These are phyloP conservation scores for Phytopythium montanum DNA, from an alignment of 352 stramenopile species.

Conservation along the genomic window DNA sequence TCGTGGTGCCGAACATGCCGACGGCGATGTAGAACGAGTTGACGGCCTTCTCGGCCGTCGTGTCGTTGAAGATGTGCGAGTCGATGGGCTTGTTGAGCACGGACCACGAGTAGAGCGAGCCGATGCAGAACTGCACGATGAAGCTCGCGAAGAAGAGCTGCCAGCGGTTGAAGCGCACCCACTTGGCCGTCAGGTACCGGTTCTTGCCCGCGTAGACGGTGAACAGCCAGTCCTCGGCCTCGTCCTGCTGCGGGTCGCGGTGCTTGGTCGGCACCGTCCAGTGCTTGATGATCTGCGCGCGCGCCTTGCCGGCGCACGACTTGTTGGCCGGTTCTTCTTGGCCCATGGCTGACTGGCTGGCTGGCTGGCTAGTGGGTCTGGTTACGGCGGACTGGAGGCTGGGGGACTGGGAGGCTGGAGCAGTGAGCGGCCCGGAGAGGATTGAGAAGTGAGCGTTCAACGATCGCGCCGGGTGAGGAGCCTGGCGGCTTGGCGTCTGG, in stretches of 20 bases:
- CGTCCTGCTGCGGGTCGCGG: slow-evolving; percentile 47
- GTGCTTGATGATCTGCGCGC: slow-evolving; percentile 27
- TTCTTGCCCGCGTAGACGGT: slow-evolving; percentile 44
- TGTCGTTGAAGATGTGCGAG: slow-evolving; percentile 38
- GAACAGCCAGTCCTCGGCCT: slow-evolving; percentile 48
- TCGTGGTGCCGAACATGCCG: slow-evolving; percentile 54
- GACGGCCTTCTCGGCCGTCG: slow-evolving; percentile 49
- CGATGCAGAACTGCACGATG: slow-evolving; percentile 69
- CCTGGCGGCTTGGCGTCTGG: no score
- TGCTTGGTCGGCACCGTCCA: slow-evolving; percentile 51
- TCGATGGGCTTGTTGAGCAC: slow-evolving; percentile 76
- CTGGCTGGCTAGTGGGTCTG: no score
- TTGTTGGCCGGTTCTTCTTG: slow-evolving; percentile 17
- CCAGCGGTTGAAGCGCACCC: slow-evolving; percentile 56
- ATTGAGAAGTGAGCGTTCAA: slow-evolving; percentile 12
- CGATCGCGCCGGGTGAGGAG: neutral
- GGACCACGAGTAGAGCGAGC: slow-evolving; percentile 72
- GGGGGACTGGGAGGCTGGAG: neutral
- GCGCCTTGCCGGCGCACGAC: slow-evolving; percentile 25
- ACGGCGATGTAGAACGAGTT: slow-evolving; percentile 74
- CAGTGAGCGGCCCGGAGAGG: slow-evolving; percentile 6
- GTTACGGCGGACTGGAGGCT: neutral
- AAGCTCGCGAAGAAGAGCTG: slow-evolving; percentile 61
- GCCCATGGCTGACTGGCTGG: neutral
- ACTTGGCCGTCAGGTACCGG: slow-evolving; percentile 39